Evolutionary conservation across 495 filamentous ascomycete genomes (phyloP).

Genomic region (Aspergillus sclerotioniger): DNA sequence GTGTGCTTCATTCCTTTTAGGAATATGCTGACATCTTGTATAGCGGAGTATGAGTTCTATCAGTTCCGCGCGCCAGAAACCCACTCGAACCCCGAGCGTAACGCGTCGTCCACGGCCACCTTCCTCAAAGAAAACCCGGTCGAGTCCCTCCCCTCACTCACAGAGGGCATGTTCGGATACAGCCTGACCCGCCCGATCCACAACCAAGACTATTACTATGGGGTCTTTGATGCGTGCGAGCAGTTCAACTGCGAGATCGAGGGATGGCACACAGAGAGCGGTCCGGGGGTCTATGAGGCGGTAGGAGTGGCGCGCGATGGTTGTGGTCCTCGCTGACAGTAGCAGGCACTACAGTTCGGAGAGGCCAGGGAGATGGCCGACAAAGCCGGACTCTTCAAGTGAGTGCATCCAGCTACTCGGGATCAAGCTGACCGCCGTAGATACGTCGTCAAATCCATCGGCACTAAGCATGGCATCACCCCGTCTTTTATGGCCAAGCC

Average conservation of each 20-base stretch:
- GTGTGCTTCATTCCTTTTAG: slow-evolving; percentile 16
- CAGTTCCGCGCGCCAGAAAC: slow-evolving; percentile 72
- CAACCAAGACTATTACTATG: slow-evolving; percentile 94
- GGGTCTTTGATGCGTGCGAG: slow-evolving; percentile 78
- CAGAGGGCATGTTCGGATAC: slow-evolving; percentile 98
- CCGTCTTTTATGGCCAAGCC: slow-evolving; percentile 99
- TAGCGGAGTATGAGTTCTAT: slow-evolving; percentile 98
- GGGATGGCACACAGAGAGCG: slow-evolving; percentile 97
- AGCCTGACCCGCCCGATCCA: slow-evolving; percentile 88
- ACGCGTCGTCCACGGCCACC: slow-evolving; percentile 66
- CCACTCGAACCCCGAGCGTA: slow-evolving; percentile 48
- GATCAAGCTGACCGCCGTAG: slow-evolving; percentile 30
- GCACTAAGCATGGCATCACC: slow-evolving; percentile 82
- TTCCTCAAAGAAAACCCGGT: slow-evolving; percentile 74
- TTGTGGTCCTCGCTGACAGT: slow-evolving; percentile 1
- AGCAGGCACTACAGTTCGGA: slow-evolving; percentile 74
- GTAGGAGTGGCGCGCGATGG: slow-evolving; percentile 31
- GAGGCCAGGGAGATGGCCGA: slow-evolving; percentile 88
- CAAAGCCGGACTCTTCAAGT: slow-evolving; percentile 90
- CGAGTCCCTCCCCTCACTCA: slow-evolving; percentile 69
- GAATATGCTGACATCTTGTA: slow-evolving; percentile 7
- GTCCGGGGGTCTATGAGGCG: slow-evolving; percentile 94
- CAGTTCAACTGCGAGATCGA: slow-evolving; percentile 83
- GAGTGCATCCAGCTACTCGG: slow-evolving; percentile 20
- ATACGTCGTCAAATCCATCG: slow-evolving; percentile 83